These are phyloP conservation scores for Cladosporium phlei DNA, from an alignment of 2,329 filamentous ascomycete genomes.

Conservation along the genomic window DNA sequence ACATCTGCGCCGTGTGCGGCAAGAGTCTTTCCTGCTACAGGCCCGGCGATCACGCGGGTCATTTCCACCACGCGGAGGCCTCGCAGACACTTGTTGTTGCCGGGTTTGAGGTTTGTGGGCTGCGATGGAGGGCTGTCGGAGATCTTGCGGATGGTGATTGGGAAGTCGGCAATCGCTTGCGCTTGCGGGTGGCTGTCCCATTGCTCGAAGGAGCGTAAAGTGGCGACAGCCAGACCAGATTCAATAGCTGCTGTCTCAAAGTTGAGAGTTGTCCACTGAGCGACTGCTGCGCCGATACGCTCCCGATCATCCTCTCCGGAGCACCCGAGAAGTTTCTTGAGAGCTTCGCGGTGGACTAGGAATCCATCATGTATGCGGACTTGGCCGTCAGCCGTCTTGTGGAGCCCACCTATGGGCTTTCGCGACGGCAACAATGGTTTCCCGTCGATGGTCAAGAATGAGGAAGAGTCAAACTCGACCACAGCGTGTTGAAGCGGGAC, in stretches of 20 bases:
- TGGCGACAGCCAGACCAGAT: slow-evolving; percentile 44
- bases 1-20: slow-evolving; percentile 30
- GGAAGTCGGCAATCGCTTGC: slow-evolving; percentile 40
- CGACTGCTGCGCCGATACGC: slow-evolving; percentile 38
- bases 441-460: slow-evolving; percentile 44
- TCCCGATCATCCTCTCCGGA: slow-evolving; percentile 30
- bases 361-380: slow-evolving; percentile 55
- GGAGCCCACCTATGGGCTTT: slow-evolving; percentile 48
- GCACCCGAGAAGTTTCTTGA: slow-evolving; percentile 43
- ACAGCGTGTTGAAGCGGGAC: slow-evolving; percentile 46
- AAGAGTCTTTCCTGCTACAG: slow-evolving; percentile 26
- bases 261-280: slow-evolving; percentile 42
- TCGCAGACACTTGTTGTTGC: slow-evolving; percentile 25
- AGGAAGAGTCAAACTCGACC: slow-evolving; percentile 52
- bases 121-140: slow-evolving; percentile 8
- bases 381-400: slow-evolving; percentile 48
- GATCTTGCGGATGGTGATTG: slow-evolving; percentile 42
- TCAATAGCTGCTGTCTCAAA: slow-evolving; percentile 45
- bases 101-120: slow-evolving; percentile 14
- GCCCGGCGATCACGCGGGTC: slow-evolving; percentile 28
- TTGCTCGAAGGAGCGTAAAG: slow-evolving; percentile 46
- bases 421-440: slow-evolving; percentile 32
- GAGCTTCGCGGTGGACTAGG: slow-evolving; percentile 45
- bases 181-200: slow-evolving; percentile 52
- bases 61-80: slow-evolving; percentile 35